Percentiles rank a stretch among this genome's conserved stretches.
Evolutionary conservation across 306 rosid species (phyloP).

Genomic region (Betula pendula): DNA sequence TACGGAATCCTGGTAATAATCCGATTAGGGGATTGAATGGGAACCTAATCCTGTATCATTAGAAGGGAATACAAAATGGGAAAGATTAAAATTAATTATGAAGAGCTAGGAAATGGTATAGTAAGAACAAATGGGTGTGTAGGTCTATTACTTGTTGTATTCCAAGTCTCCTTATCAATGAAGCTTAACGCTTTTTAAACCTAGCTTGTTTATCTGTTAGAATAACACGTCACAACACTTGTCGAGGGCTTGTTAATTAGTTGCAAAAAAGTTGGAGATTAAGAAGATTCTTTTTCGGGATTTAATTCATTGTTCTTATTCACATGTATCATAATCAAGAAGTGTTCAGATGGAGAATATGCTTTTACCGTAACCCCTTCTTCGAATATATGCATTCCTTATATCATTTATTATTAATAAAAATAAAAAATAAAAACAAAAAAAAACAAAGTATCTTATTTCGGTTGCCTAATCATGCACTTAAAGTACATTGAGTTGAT

Average conservation of each 20-base stretch:
- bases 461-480: background rate
- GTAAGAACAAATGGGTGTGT: background rate
- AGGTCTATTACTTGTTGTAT: background rate
- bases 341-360: conserved; percentile 30
- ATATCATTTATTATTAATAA: too few species aligned
- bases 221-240: conserved; percentile 4
- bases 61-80: background rate
- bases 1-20: too few species aligned
- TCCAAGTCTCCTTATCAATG: background rate
- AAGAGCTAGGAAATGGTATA: background rate
- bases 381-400: conserved; percentile 10
- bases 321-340: conserved; percentile 42
- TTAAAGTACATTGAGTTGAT: too few species aligned
- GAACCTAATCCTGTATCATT: too few species aligned
- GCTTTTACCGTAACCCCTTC: too few species aligned
- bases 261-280: conserved; percentile 59
- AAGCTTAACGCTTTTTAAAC: conserved; percentile 9
- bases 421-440: too few species aligned
- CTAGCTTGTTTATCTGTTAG: conserved; percentile 10
- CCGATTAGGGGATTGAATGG: too few species aligned
- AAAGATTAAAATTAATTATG: background rate
- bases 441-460: too few species aligned
- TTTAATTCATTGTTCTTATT: conserved; percentile 44
- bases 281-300: conserved; percentile 43
- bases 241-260: conserved; percentile 32